Evolutionary conservation across 768 basidiomycete species (phyloP).

Genomic region (Pleurotus sapidus): DNA sequence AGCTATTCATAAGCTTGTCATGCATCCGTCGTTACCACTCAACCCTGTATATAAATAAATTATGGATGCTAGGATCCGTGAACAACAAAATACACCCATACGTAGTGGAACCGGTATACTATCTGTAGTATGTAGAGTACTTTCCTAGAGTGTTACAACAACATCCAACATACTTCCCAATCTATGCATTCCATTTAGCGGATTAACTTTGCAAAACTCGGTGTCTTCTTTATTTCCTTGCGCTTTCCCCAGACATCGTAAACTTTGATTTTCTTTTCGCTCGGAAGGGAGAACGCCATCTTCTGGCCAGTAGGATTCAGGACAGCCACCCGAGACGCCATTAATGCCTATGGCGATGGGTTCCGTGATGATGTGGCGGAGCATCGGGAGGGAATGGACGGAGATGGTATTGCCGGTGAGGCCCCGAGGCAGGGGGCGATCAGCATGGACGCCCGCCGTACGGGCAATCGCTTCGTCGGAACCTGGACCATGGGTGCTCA

Average conservation of each 20-base stretch:
- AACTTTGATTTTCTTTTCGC: slow-evolving; percentile 64
- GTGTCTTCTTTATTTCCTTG: slow-evolving; percentile 26
- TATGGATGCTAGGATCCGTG: background rate
- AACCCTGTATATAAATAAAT: slow-evolving; percentile 6
- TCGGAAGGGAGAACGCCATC: slow-evolving; percentile 57
- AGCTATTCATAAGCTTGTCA: slow-evolving; percentile 86
- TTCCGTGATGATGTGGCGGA: slow-evolving; percentile 50
- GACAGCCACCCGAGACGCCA: slow-evolving; percentile 58
- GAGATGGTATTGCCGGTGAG: slow-evolving; percentile 33
- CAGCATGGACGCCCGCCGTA: slow-evolving; percentile 8
- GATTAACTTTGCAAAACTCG: slow-evolving; percentile 14
- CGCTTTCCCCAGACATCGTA: slow-evolving; percentile 55
- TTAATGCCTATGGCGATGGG: slow-evolving; percentile 31
- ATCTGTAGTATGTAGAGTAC: too few relatives aligned
- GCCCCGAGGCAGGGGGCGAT: slow-evolving; percentile 9
- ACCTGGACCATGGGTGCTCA: slow-evolving; percentile 68
- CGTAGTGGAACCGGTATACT: too few relatives aligned
- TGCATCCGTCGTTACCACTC: slow-evolving; percentile 54
- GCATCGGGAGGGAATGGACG: slow-evolving; percentile 58
- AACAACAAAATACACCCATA: too few relatives aligned
- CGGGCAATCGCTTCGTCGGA: slow-evolving; percentile 11
- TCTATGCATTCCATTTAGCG: too few relatives aligned
- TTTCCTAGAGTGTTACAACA: too few relatives aligned
- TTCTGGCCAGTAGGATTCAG: slow-evolving; percentile 49
- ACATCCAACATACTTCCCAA: too few relatives aligned